Percentiles rank a stretch among this genome's conserved stretches.
phyloP scores from a whole-genome alignment of 2,329 filamentous ascomycete genomes.

The Zasmidium angulare region DNA sequence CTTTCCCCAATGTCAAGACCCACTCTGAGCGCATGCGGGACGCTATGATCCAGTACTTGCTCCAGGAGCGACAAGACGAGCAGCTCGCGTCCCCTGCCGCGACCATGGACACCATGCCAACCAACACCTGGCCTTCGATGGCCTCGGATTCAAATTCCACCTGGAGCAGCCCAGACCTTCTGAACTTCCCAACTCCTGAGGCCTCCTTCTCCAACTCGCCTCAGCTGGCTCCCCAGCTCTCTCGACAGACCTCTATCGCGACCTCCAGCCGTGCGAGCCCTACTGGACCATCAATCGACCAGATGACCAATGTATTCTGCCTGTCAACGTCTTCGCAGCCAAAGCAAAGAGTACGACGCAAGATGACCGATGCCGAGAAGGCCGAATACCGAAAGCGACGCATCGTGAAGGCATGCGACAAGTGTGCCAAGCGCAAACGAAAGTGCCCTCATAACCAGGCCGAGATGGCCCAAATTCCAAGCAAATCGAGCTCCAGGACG shows the following conservation, averaged over 20 bases:
- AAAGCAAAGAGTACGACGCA: conserved; percentile 36
- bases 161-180: conserved; percentile 34
- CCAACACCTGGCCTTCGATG: conserved; percentile 29
- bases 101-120: conserved; percentile 22
- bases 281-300: conserved; percentile 29
- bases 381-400: conserved; percentile 39
- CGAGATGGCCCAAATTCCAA: conserved; percentile 27
- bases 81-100: conserved; percentile 15
- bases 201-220: conserved; percentile 29
- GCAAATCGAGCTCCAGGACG: conserved; percentile 11
- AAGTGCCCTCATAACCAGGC: conserved; percentile 37
- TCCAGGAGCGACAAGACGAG: conserved; percentile 36
- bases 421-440: conserved; percentile 38
- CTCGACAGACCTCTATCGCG: conserved; percentile 20
- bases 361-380: conserved; percentile 41
- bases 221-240: conserved; percentile 19
- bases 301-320: conserved; percentile 41
- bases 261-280: conserved; percentile 23
- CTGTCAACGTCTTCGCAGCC: conserved; percentile 33
- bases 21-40: conserved; percentile 42
- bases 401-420: conserved; percentile 39
- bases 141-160: conserved; percentile 29
- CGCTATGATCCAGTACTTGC: conserved; percentile 39
- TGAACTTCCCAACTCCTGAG: conserved; percentile 29
- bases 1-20: conserved; percentile 36